Evolutionary conservation across 495 filamentous ascomycete genomes (phyloP).

Genomic region (Penicillium cataractarum): DNA sequence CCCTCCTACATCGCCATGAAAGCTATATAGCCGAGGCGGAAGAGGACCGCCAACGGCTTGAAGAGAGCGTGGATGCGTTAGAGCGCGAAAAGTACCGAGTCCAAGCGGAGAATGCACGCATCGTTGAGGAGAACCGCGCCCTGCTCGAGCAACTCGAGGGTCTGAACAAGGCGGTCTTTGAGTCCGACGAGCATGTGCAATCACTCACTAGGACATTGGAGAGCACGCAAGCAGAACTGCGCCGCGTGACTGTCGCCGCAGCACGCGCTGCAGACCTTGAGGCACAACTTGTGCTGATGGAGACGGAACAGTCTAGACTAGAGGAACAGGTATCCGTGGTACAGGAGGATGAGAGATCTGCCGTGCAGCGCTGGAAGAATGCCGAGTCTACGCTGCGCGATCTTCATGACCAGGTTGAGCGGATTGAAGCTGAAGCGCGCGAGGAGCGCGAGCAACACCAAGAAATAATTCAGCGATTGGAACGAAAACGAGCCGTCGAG

Average conservation of each 20-base stretch:
- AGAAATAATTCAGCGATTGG: conserved; percentile 79
- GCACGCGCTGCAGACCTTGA: conserved; percentile 76
- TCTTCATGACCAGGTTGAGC: conserved; percentile 84
- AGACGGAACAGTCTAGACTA: conserved; percentile 75
- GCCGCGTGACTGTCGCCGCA: conserved; percentile 71
- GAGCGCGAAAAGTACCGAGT: conserved; percentile 77
- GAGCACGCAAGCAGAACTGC: conserved; percentile 74
- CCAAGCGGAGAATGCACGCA: conserved; percentile 71
- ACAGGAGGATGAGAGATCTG: conserved; percentile 71
- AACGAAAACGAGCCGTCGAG: conserved; percentile 73
- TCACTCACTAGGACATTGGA: conserved; percentile 72
- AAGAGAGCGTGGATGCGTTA: conserved; percentile 69
- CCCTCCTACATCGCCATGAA: conserved; percentile 88
- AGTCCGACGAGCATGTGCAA: conserved; percentile 75
- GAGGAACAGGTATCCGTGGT: conserved; percentile 66
- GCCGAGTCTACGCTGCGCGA: conserved; percentile 74
- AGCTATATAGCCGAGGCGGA: conserved; percentile 89
- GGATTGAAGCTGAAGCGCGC: conserved; percentile 81
- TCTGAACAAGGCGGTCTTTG: conserved; percentile 71
- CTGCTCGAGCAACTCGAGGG: conserved; percentile 81
- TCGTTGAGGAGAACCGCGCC: conserved; percentile 75
- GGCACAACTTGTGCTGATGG: conserved; percentile 72
- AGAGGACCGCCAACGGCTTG: conserved; percentile 72
- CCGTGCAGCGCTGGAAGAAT: conserved; percentile 78
- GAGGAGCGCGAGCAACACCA: conserved; percentile 82